Evolutionary conservation across 164 flowering plant genomes (phyloP), one percentile per base, ranked within the genome.

Genomic region (Echeveria elegans): DNA sequence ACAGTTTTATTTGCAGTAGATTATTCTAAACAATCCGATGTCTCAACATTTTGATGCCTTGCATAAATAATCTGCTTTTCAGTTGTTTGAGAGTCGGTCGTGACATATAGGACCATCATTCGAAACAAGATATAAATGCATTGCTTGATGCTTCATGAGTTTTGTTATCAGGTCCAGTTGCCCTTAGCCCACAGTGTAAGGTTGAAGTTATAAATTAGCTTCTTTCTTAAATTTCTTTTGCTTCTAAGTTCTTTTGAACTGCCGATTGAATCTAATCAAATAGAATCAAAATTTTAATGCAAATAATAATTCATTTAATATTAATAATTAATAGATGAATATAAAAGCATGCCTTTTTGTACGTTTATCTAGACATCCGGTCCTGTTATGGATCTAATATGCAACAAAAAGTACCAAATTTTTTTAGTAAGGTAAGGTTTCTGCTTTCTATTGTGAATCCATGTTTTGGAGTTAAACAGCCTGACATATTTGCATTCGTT

Each of bases 71-170:
- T 68, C 12, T 66, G 34, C 8, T 74, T 40, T 79, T 61, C 85
- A 95, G 99, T 74, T 95, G 98, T 80, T 82, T 95, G 78, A 95
- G 86, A 85, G 86, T 95, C 72, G 83, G 87, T 77, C 98, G 92
- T 70, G 97, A 90, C 70, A 77, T 88, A 18, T 67, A 92, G 86
- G 97, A 92, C 37, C 88, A 80, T 68, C 87, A 90, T 70, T 72
- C 72, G 10, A 90, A 82, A 75, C 90, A 96, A 30, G 97, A 92
- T 62, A 79, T 80, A 4, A 92, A 95, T 82, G 84, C 90, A 30
- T 74, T 87, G 78, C n/a, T n/a, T n/a, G n/a, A n/a, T n/a, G n/a
- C 89, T 95, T 70, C 89, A 86, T 82, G 99, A 95, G 71, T 87
- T 95, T 81, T 85, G 92, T 65, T 84, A 90, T 68, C 90, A 95